A percentile compares a stretch with the other conserved stretches of the same genome.
These are phyloP conservation scores for Rhizoctonia solani DNA, from an alignment of 1,284 basidiomycete genomes.

Conservation along the genomic window DNA sequence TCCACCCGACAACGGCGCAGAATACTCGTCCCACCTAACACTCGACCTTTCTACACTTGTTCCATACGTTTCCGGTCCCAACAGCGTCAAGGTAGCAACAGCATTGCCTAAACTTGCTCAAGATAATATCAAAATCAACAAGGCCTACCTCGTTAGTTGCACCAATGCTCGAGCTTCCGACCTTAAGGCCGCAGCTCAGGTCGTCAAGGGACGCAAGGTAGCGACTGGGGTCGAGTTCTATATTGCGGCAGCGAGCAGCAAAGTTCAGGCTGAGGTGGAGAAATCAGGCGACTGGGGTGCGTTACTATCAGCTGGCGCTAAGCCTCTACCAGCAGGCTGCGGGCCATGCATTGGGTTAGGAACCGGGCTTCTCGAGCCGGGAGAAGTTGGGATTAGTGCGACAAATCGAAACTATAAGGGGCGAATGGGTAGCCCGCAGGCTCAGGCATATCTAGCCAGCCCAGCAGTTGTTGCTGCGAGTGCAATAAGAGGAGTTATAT, in stretches of 20 bases:
- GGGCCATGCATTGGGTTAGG: slow-evolving; percentile 98
- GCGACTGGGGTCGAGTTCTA: slow-evolving; percentile 95
- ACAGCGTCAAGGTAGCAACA: slow-evolving; percentile 95
- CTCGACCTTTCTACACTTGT: slow-evolving; percentile 94
- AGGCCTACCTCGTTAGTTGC: slow-evolving; percentile 98
- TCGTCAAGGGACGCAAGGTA: slow-evolving; percentile 83
- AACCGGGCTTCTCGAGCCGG: slow-evolving; percentile 89
- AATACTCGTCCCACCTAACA: slow-evolving; percentile 87
- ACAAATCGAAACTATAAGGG: slow-evolving; percentile 99
- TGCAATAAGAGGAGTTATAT: slow-evolving; percentile 90
- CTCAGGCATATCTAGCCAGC: slow-evolving; percentile 92
- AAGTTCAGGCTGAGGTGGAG: slow-evolving; percentile 91
- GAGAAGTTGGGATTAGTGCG: slow-evolving; percentile 94
- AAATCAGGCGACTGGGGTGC: slow-evolving; percentile 85
- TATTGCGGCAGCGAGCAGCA: slow-evolving; percentile 91
- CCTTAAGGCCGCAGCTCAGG: slow-evolving; percentile 87
- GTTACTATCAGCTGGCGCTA: slow-evolving; percentile 85
- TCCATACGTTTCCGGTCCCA: slow-evolving; percentile 95
- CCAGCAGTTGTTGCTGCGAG: slow-evolving; percentile 97
- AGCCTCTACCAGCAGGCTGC: slow-evolving; percentile 92
- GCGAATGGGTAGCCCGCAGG: slow-evolving; percentile 95
- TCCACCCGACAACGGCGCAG: slow-evolving; percentile 79
- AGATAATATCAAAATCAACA: slow-evolving; percentile 83
- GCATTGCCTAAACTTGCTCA: slow-evolving; percentile 82
- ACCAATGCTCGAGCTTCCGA: slow-evolving; percentile 98